Conservation (phyloP, 164 flowering plant genomes). For the Nymphaea thermarum region DNA sequence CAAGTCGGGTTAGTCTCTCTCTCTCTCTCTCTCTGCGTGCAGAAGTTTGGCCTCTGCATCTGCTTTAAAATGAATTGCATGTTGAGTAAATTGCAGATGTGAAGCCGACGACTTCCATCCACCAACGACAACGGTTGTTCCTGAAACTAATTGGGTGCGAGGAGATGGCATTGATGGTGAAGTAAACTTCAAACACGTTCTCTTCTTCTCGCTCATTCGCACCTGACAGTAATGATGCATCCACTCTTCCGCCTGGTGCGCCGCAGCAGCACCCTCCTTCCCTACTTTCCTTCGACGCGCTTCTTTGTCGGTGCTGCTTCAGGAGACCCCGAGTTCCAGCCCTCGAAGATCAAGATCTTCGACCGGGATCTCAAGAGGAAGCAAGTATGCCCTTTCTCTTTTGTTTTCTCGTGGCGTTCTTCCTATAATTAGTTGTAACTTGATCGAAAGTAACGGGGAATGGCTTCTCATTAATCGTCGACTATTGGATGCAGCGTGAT, state of each 20-base stretch:
- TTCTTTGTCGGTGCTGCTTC: constrained; percentile 3
- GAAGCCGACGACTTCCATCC: too few species aligned
- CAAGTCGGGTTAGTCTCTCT: too few species aligned
- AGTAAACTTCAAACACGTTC: too few species aligned
- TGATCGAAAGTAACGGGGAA: neutral
- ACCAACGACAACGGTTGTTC: too few species aligned
- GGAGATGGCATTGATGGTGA: too few species aligned
- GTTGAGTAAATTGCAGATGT: too few species aligned
- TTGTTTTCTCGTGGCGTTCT: neutral
- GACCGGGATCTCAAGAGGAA: constrained; percentile 68
- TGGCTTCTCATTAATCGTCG: neutral
- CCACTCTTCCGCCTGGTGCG: neutral
- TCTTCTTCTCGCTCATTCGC: too few species aligned
- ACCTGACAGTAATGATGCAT: too few species aligned
- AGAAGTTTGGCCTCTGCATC: too few species aligned
- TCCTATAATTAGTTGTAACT: neutral
- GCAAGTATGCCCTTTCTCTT: constrained; percentile 26
- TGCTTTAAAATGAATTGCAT: too few species aligned
- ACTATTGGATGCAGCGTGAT: constrained; percentile 47
- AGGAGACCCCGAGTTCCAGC: constrained; percentile 13
- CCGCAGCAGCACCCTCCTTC: neutral
- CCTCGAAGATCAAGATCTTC: constrained; percentile 45
- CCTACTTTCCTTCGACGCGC: neutral
- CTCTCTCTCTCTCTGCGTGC: too few species aligned
- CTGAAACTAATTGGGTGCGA: too few species aligned